These are phyloP conservation scores for Lachancea sp. DNA, from an alignment of 805 yeast species.

Conservation along the genomic window DNA sequence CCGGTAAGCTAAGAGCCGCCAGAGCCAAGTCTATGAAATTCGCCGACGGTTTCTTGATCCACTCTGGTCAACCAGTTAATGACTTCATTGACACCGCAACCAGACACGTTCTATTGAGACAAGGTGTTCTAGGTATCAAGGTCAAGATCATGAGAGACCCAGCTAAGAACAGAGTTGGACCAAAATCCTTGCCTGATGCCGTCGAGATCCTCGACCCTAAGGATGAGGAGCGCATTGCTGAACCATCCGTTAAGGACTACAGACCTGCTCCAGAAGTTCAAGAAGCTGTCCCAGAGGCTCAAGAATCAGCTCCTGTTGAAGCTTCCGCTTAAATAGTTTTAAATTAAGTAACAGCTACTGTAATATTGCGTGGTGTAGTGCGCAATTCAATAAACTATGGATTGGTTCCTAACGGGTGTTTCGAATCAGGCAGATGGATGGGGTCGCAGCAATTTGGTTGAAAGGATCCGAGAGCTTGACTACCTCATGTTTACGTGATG, in stretches of 20 bases:
- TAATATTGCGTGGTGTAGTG: neutral
- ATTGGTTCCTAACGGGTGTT: neutral
- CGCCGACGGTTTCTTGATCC: conserved; percentile 99
- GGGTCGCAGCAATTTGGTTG: too few species aligned
- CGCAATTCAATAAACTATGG: neutral
- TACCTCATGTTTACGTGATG: too few species aligned
- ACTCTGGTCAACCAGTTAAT: conserved; percentile 99
- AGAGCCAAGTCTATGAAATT: conserved; percentile 99
- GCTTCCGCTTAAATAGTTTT: conserved; percentile 19
- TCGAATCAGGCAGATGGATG: too few species aligned
- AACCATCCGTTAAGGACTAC: conserved; percentile 81
- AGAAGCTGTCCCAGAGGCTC: conserved; percentile 16
- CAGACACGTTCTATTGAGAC: conserved; percentile 99
- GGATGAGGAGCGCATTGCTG: conserved; percentile 78
- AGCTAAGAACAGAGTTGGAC: conserved; percentile 76
- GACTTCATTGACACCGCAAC: conserved; percentile 98
- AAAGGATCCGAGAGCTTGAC: too few species aligned
- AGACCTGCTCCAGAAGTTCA: conserved; percentile 37
- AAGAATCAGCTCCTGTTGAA: conserved; percentile 13
- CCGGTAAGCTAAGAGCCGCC: conserved; percentile 99
- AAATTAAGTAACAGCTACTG: conserved; percentile 3
- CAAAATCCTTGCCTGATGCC: conserved; percentile 91
- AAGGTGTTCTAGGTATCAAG: conserved; percentile 99
- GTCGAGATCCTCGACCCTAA: conserved; percentile 90
- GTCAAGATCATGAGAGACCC: conserved; percentile 99